Evolutionary conservation across 192 early-diverging fungal genomes (phyloP).

Genomic region (Umbelopsis sp.): DNA sequence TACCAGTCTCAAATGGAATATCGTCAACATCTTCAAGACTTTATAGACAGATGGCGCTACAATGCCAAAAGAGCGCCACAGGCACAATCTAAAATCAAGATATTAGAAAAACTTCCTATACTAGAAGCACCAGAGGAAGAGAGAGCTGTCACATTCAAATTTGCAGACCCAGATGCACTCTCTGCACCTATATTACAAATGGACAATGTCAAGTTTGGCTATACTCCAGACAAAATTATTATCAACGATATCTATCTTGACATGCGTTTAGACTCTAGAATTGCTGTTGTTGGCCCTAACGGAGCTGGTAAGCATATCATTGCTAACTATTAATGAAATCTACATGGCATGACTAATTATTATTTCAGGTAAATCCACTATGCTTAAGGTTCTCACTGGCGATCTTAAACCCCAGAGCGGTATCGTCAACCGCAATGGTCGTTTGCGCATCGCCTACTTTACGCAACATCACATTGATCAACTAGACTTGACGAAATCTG

Average conservation of each 20-base stretch:
- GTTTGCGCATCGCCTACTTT: constrained; percentile 92
- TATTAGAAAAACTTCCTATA: constrained; percentile 94
- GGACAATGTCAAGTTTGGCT: constrained; percentile 89
- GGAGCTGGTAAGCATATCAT: constrained; percentile 69
- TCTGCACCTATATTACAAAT: constrained; percentile 98
- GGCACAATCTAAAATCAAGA: constrained; percentile 97
- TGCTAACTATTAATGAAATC: neutral
- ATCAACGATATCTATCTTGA: constrained; percentile 86
- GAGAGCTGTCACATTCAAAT: constrained; percentile 82
- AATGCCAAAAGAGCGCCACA: constrained; percentile 97
- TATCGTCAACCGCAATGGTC: constrained; percentile 87
- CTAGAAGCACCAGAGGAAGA: constrained; percentile 86
- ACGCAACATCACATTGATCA: constrained; percentile 99
- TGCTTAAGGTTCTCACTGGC: constrained; percentile 90
- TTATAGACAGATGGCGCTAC: constrained; percentile 99
- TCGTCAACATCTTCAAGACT: constrained; percentile 94
- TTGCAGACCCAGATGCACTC: constrained; percentile 91
- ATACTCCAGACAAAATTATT: constrained; percentile 79
- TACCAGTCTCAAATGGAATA: constrained; percentile 96
- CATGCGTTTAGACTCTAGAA: constrained; percentile 95
- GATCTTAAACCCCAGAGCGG: constrained; percentile 80
- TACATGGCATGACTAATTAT: neutral
- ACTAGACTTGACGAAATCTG: constrained; percentile 80
- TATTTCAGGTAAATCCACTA: constrained; percentile 82
- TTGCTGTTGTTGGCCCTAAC: constrained; percentile 99